phyloP scores from a whole-genome alignment of 495 filamentous ascomycete genomes.

The Hypoxylon perforatum region DNA sequence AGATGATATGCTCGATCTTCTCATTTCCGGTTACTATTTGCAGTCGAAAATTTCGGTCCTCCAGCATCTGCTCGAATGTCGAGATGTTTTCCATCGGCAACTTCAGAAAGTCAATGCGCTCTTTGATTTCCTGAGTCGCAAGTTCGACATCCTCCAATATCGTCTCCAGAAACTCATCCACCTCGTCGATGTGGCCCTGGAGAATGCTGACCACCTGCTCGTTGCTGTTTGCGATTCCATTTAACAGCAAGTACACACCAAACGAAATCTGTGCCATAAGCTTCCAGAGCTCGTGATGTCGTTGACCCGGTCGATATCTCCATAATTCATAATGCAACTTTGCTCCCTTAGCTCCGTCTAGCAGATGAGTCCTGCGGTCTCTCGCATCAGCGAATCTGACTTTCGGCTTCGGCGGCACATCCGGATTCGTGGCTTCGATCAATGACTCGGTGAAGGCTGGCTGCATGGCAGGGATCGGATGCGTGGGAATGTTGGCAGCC shows the following conservation, averaged over 20 bases:
- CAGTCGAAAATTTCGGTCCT: constrained; percentile 81
- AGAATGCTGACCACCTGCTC: constrained; percentile 88
- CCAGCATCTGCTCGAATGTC: constrained; percentile 91
- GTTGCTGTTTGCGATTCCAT: constrained; percentile 87
- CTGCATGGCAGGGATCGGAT: constrained; percentile 88
- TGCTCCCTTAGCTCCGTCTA: constrained; percentile 71
- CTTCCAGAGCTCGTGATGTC: constrained; percentile 88
- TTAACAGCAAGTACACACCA: constrained; percentile 88
- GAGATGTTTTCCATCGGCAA: constrained; percentile 83
- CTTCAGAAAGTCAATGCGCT: constrained; percentile 79
- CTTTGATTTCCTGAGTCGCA: constrained; percentile 78
- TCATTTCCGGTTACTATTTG: constrained; percentile 88
- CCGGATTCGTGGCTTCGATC: constrained; percentile 70
- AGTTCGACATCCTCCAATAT: constrained; percentile 87
- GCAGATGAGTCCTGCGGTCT: constrained; percentile 71
- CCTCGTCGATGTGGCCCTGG: constrained; percentile 90
- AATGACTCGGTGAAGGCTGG: constrained; percentile 95
- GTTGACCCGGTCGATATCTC: constrained; percentile 72
- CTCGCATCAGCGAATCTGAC: constrained; percentile 70
- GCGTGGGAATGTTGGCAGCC: constrained; percentile 62
- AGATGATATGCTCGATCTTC: constrained; percentile 88
- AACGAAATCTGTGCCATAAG: constrained; percentile 93
- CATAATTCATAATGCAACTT: constrained; percentile 74
- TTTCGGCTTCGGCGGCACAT: constrained; percentile 58
- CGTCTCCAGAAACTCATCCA: constrained; percentile 88